Conservation (phyloP, 176 grass and related monocot genomes). For the Oryza punctata region DNA sequence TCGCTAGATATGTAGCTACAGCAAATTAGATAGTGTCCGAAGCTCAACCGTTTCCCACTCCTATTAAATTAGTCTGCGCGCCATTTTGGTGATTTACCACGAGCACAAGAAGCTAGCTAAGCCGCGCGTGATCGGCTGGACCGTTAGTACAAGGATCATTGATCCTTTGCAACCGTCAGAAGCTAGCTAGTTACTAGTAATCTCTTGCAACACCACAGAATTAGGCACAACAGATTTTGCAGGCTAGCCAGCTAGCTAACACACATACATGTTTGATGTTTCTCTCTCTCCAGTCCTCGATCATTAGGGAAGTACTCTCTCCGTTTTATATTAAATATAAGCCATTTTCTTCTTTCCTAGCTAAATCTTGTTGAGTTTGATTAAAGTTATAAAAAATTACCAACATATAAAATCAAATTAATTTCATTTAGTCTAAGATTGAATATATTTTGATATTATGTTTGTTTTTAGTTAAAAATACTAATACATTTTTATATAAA, state of each 20-base stretch:
- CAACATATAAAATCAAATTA: too few species aligned
- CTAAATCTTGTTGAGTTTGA: too few species aligned
- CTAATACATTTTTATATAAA: too few species aligned
- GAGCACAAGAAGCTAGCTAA: background rate
- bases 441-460: too few species aligned
- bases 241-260: background rate
- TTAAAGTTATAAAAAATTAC: too few species aligned
- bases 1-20: background rate
- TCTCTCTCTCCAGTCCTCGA: background rate
- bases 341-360: too few species aligned
- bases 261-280: background rate
- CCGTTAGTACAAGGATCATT: too few species aligned
- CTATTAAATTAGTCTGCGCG: background rate
- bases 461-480: too few species aligned
- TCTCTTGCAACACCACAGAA: constrained; percentile 8
- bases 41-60: background rate
- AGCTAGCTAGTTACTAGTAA: background rate
- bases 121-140: background rate
- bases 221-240: constrained; percentile 18
- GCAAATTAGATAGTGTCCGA: background rate
- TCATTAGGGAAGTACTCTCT: background rate
- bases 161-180: background rate
- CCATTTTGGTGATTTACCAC: background rate
- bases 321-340: too few species aligned
- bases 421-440: too few species aligned